These are phyloP conservation scores for Ustilago sp. DNA, from an alignment of 1,284 basidiomycete genomes.

Conservation along the genomic window DNA sequence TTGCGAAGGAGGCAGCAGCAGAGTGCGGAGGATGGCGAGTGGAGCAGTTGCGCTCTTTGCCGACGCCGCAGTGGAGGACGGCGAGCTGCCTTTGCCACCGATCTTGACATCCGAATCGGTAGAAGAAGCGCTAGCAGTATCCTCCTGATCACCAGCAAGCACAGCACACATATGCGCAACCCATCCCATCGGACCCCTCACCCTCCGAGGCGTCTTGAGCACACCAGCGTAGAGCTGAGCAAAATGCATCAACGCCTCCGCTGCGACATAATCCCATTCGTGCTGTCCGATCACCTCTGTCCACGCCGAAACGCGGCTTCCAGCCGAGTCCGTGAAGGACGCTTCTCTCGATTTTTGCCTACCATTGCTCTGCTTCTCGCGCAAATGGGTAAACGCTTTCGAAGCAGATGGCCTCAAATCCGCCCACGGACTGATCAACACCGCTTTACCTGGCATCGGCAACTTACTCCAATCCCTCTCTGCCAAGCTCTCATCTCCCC, in stretches of 20 bases:
- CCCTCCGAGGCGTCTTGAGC: slow-evolving; percentile 58
- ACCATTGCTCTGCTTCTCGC: slow-evolving; percentile 16
- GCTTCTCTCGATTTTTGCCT: neutral
- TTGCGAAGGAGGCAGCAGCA: slow-evolving; percentile 33
- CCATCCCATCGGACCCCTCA: slow-evolving; percentile 65
- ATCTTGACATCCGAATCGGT: neutral
- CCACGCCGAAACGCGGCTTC: slow-evolving; percentile 39
- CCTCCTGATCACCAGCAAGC: slow-evolving; percentile 44
- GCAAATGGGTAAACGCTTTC: slow-evolving; percentile 51
- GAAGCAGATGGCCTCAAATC: slow-evolving; percentile 62
- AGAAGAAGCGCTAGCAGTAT: neutral
- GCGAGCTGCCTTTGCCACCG: neutral
- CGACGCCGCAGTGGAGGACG: neutral
- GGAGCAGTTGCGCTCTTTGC: slow-evolving; percentile 21
- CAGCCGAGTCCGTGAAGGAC: neutral
- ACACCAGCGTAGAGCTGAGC: slow-evolving; percentile 67
- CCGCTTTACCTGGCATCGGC: slow-evolving; percentile 64
- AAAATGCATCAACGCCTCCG: slow-evolving; percentile 66
- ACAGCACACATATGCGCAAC: slow-evolving; percentile 61
- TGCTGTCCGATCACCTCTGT: slow-evolving; percentile 54
- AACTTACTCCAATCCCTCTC: slow-evolving; percentile 64
- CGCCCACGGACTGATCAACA: slow-evolving; percentile 67
- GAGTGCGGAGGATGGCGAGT: slow-evolving; percentile 32
- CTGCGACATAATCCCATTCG: slow-evolving; percentile 66
- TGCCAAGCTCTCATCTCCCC: slow-evolving; percentile 24